A percentile compares a stretch with the other conserved stretches of the same genome.
Evolutionary conservation across 2,329 filamentous ascomycete species (phyloP).

Genomic region (Pezicula radicicola): DNA sequence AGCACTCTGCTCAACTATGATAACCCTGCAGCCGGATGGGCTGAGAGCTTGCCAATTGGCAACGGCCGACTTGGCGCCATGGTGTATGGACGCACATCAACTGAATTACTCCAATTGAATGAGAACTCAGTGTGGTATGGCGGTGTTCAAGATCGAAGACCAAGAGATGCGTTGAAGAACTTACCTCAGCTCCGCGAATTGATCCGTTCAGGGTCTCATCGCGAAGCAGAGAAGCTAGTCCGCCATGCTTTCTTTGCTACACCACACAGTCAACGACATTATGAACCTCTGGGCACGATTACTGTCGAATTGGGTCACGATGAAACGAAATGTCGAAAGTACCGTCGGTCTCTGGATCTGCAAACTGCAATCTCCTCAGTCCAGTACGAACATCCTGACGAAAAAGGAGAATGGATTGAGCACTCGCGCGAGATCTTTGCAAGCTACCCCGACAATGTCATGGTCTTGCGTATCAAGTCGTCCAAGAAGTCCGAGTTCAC

Average conservation of each 20-base stretch:
- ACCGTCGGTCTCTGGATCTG: slow-evolving; percentile 35
- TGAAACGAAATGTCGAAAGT: slow-evolving; percentile 23
- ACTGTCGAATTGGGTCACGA: slow-evolving; percentile 38
- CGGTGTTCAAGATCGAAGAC: slow-evolving; percentile 39
- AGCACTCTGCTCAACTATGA: slow-evolving; percentile 24
- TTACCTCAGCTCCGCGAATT: slow-evolving; percentile 36
- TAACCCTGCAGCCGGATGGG: slow-evolving; percentile 28
- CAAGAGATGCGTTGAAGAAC: slow-evolving; percentile 33
- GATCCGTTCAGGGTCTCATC: slow-evolving; percentile 36
- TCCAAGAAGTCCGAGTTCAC: slow-evolving; percentile 12
- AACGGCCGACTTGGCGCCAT: slow-evolving; percentile 43
- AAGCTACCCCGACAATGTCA: slow-evolving; percentile 35
- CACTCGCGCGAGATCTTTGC: slow-evolving; percentile 35
- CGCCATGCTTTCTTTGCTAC: slow-evolving; percentile 40
- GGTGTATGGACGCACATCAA: slow-evolving; percentile 40
- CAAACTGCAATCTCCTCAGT: slow-evolving; percentile 30
- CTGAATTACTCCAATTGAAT: slow-evolving; percentile 42
- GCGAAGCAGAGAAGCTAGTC: slow-evolving; percentile 38
- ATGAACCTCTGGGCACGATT: slow-evolving; percentile 37
- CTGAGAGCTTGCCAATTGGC: slow-evolving; percentile 41
- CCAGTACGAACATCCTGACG: slow-evolving; percentile 29
- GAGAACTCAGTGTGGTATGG: slow-evolving; percentile 47
- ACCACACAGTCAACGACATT: slow-evolving; percentile 43
- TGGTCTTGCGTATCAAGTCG: slow-evolving; percentile 29
- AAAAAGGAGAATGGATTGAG: slow-evolving; percentile 8